Evolutionary conservation across 1,284 basidiomycete genomes (phyloP), one percentile per base, ranked within the genome.

Genomic region (Chalciporus sp.): DNA sequence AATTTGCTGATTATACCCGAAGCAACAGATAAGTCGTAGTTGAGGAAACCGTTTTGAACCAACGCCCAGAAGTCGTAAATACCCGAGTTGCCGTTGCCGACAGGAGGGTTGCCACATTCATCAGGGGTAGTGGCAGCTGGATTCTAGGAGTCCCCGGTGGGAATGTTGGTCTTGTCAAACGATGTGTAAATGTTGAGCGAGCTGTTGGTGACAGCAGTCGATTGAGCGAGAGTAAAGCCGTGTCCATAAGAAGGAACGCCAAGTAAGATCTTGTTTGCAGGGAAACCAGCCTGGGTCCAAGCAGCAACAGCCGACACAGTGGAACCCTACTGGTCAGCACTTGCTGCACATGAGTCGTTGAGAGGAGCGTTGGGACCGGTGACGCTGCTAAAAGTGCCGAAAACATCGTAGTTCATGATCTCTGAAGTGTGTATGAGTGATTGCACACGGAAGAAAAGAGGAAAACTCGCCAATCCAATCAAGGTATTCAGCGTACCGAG

Each of bases 331-430:
- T 86, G 88, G 59, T 84, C 74, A 2, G 70, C 72, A 1, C 79
- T 63, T 45, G 84, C 74, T 3, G 84, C 82, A 69, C 94, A 95
- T 0, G 81, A 79, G 69, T 95, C 86, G 52, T 85, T 77, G 28
- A 96, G 77, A 14, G 94, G 92, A 3, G 92, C 86, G 70, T 94
- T 92, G n/a, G 94, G 83, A 5, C 92, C 92, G 14, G 80, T 80
- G 29, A 76, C 71, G 11, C 62, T 58, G 31, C 72, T 78, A 76
- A 76, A 72, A 65, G 79, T 73, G 59, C 87, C 80, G 78, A 80
- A 90, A 51, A 93, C 76, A 66, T 95, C 93, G 74, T 95, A 95
- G 74, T 91, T 92, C 92, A 95, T 95, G 65, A 95, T 79, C 55
- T 72, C 69, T 71, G 47, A 0, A 45, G 31, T 37, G 19, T 14